Conservation (phyloP, 148 eudicot species). For the Chenopodium formosanum region DNA sequence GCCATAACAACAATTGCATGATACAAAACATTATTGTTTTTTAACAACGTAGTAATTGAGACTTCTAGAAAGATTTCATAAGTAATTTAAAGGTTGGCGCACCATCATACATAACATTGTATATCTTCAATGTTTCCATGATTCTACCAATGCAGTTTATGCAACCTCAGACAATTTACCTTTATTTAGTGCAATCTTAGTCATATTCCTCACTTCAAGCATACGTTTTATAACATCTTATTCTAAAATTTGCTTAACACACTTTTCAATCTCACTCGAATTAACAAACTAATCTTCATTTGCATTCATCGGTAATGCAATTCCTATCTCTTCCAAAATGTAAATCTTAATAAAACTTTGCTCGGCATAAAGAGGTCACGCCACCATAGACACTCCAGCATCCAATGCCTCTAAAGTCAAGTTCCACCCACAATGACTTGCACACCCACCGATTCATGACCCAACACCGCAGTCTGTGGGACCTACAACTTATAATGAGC, state of each 20-base stretch:
- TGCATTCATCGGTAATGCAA: conserved; percentile 38
- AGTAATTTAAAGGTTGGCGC: neutral
- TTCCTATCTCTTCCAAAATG: conserved; percentile 33
- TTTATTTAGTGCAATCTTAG: conserved; percentile 18
- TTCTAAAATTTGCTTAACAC: conserved; percentile 38
- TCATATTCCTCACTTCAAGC: conserved; percentile 13
- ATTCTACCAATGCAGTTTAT: conserved; percentile 25
- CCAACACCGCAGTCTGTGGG: conserved; percentile 43
- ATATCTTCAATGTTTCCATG: conserved; percentile 24
- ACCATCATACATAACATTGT: neutral
- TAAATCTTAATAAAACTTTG: conserved; percentile 42
- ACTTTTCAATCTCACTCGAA: conserved; percentile 35
- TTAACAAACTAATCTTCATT: conserved; percentile 36
- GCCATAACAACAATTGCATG: too few species aligned
- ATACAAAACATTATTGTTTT: too few species aligned
- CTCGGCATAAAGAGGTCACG: conserved; percentile 52
- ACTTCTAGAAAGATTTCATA: too few species aligned
- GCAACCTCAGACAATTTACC: conserved; percentile 30
- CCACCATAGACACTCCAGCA: conserved; percentile 44
- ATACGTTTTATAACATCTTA: conserved; percentile 13
- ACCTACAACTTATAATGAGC: conserved; percentile 48
- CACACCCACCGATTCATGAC: conserved; percentile 62
- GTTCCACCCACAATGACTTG: conserved; percentile 63
- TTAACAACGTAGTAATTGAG: too few species aligned
- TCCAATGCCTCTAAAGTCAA: conserved; percentile 36